Percentiles rank a stretch among this genome's conserved stretches.
Conservation (phyloP, 768 basidiomycete species). For the Mycena leptocephala region DNA sequence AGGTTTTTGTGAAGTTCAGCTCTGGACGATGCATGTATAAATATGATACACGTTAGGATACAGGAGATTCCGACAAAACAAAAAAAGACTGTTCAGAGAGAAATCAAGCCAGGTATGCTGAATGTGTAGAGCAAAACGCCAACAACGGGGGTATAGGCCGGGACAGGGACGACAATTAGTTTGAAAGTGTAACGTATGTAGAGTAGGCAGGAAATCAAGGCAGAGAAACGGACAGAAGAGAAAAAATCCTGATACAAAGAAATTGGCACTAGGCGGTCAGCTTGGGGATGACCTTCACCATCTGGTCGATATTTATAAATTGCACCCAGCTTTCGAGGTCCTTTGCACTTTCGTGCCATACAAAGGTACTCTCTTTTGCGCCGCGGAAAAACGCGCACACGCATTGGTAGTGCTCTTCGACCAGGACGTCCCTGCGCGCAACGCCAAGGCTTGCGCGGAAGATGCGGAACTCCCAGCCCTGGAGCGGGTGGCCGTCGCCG, state of each 20-base stretch:
- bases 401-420: conserved; percentile 83
- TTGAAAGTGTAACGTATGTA: background rate
- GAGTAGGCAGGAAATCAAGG: background rate
- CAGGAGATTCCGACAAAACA: background rate
- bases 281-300: conserved; percentile 86
- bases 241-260: background rate
- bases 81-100: background rate
- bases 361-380: conserved; percentile 74
- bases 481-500: conserved; percentile 79
- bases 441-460: conserved; percentile 84
- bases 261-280: conserved; percentile 66
- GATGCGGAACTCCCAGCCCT: conserved; percentile 91
- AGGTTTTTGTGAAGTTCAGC: no score
- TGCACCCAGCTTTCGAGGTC: conserved; percentile 88
- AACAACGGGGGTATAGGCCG: background rate
- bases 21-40: background rate
- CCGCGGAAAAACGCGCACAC: conserved; percentile 86
- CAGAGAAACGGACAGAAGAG: background rate
- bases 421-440: conserved; percentile 67
- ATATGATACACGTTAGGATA: background rate
- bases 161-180: background rate
- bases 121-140: background rate
- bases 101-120: background rate
- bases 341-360: conserved; percentile 79
- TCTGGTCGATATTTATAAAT: conserved; percentile 87